These are phyloP conservation scores for Cladosporium austrohemisphaericum DNA, from an alignment of 2,329 filamentous ascomycete genomes.

Conservation along the genomic window DNA sequence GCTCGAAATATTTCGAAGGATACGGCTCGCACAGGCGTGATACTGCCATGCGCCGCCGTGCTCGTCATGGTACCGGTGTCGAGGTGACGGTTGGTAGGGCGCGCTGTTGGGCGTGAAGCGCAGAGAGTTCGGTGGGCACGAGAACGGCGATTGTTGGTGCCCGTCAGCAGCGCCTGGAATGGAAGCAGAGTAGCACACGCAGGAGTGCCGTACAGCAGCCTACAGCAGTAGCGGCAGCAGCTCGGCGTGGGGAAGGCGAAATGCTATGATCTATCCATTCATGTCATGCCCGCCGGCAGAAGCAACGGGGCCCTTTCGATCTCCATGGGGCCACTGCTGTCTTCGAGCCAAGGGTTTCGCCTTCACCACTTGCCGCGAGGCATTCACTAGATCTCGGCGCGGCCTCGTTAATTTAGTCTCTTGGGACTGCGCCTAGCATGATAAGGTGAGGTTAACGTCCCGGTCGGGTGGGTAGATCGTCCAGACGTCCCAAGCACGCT, in stretches of 20 bases:
- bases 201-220: too few relatives aligned
- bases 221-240: not conserved
- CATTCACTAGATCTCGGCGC: conserved; percentile 10
- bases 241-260: conserved; percentile 7
- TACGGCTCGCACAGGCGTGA: conserved; percentile 2
- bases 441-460: conserved; percentile 13
- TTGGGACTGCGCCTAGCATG: conserved; percentile 11
- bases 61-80: conserved; percentile 4
- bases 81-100: not conserved
- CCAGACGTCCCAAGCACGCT: conserved; percentile 2
- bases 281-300: conserved; percentile 15
- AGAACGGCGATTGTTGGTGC: not conserved
- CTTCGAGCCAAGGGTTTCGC: conserved; percentile 5
- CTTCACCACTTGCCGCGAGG: conserved; percentile 10
- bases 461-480: conserved; percentile 15
- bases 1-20: conserved; percentile 1
- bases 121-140: not conserved
- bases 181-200: not conserved
- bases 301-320: conserved; percentile 5
- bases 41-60: conserved; percentile 3
- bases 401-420: conserved; percentile 13
- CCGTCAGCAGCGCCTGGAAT: not conserved
- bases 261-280: conserved; percentile 13
- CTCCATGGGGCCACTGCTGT: conserved; percentile 13
- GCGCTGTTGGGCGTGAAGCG: not conserved